Conservation (phyloP, 345 rosid genomes). For the Aegle marmelos region DNA sequence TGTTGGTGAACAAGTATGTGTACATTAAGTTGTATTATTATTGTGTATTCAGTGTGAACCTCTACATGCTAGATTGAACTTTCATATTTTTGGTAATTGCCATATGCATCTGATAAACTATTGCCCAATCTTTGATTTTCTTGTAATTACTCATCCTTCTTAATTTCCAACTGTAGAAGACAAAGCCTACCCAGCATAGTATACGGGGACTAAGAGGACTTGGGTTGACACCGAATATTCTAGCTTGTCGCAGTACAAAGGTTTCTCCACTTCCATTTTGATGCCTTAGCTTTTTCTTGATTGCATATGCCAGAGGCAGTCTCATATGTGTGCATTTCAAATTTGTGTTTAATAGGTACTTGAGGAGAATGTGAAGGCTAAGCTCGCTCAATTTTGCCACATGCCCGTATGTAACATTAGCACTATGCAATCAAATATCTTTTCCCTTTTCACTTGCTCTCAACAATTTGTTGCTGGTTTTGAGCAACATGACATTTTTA, state of each 20-base stretch:
- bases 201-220: conserved; percentile 87
- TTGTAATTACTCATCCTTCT: not conserved
- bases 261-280: conserved; percentile 28
- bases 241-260: conserved; percentile 96
- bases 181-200: conserved; percentile 99
- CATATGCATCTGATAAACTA: not conserved
- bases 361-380: conserved; percentile 70
- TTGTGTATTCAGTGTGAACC: not conserved
- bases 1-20: conserved; percentile 90
- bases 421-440: conserved; percentile 5
- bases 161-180: conserved; percentile 50
- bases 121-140: not conserved
- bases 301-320: not conserved
- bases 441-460: not conserved
- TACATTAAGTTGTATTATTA: not conserved
- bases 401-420: conserved; percentile 56
- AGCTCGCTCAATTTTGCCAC: conserved; percentile 93
- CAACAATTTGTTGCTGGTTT: not conserved
- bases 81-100: not conserved
- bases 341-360: conserved; percentile 58
- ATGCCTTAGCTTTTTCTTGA: not conserved
- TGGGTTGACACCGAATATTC: conserved; percentile 82
- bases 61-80: not conserved
- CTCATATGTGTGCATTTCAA: conserved; percentile 9
- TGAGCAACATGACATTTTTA: conserved; percentile 12